Percentiles rank a stretch among this genome's conserved stretches.
These are phyloP conservation scores for Hawksworthiomyces lignivorus DNA, from an alignment of 2,329 filamentous ascomycete species.

Conservation along the genomic window DNA sequence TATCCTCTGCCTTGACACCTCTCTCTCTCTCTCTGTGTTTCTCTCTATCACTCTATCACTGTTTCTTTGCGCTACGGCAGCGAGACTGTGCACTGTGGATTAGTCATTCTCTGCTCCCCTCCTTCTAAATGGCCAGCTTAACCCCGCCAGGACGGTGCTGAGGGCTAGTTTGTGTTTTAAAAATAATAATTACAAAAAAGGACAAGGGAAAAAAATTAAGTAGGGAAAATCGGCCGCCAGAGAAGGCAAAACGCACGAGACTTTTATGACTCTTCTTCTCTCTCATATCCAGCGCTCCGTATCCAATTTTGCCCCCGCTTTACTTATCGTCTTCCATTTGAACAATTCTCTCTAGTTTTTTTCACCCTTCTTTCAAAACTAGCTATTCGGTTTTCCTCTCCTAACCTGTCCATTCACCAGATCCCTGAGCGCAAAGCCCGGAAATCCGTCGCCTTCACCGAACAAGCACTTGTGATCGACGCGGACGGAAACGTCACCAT, in stretches of 20 bases:
- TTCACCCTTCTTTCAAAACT: no score
- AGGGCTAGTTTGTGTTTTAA: constrained; percentile 5
- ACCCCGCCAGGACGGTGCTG: constrained; percentile 15
- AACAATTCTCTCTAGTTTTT: no score
- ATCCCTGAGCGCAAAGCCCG: constrained; percentile 15
- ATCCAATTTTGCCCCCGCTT: constrained; percentile 8
- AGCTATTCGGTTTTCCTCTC: neutral
- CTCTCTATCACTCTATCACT: no score
- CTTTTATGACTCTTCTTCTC: neutral
- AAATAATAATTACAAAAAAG: constrained; percentile 7
- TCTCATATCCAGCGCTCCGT: no score
- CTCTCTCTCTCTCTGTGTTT: no score
- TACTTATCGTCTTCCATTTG: no score
- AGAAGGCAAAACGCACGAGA: neutral
- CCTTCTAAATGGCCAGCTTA: constrained; percentile 7
- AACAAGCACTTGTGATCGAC: constrained; percentile 81
- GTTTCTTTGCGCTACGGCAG: no score
- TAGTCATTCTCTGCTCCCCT: constrained; percentile 10
- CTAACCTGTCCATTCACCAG: constrained; percentile 2
- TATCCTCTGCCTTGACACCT: no score
- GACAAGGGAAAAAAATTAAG: constrained; percentile 1
- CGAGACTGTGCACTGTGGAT: no score
- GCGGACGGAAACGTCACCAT: constrained; percentile 79
- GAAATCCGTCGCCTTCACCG: constrained; percentile 90
- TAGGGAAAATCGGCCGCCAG: no score